Conservation (phyloP, 495 filamentous ascomycete species). For the Podospora conica region DNA sequence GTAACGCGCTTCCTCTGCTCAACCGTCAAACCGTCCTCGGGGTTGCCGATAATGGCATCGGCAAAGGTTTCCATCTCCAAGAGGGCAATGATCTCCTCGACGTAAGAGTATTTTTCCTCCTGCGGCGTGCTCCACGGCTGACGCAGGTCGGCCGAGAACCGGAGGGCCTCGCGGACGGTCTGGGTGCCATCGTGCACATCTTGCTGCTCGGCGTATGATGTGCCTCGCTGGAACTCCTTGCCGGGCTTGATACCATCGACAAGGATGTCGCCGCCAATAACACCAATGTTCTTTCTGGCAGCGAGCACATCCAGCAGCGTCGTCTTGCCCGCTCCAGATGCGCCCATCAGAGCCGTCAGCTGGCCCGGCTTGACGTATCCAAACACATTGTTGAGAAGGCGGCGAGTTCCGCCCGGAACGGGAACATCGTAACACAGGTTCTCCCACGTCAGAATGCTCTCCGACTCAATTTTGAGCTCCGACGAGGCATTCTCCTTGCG, state of each 20-base stretch:
- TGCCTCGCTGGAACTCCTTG: conserved; percentile 71
- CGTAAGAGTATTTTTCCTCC: conserved; percentile 74
- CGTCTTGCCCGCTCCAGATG: conserved; percentile 82
- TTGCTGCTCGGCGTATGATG: conserved; percentile 75
- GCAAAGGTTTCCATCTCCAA: conserved; percentile 80
- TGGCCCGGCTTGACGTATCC: conserved; percentile 76
- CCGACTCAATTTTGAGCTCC: conserved; percentile 60
- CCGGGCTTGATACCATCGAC: conserved; percentile 64
- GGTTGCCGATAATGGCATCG: conserved; percentile 75
- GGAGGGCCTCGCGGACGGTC: conserved; percentile 78
- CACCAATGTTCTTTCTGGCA: conserved; percentile 69
- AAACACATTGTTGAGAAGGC: conserved; percentile 63
- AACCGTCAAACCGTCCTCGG: conserved; percentile 75
- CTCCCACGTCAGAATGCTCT: conserved; percentile 71
- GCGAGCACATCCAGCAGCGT: conserved; percentile 77
- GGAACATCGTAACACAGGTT: conserved; percentile 75
- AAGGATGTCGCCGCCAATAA: conserved; percentile 65
- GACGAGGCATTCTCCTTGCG: conserved; percentile 42
- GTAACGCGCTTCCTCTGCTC: conserved; percentile 87
- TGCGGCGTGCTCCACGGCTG: conserved; percentile 64
- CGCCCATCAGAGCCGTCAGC: conserved; percentile 78
- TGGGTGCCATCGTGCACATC: conserved; percentile 73
- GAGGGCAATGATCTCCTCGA: conserved; percentile 73
- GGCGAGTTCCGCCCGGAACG: conserved; percentile 58
- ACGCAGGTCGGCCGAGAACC: conserved; percentile 75